phyloP scores from a whole-genome alignment of 1,284 basidiomycete species.

The Phylloporus sp. region DNA sequence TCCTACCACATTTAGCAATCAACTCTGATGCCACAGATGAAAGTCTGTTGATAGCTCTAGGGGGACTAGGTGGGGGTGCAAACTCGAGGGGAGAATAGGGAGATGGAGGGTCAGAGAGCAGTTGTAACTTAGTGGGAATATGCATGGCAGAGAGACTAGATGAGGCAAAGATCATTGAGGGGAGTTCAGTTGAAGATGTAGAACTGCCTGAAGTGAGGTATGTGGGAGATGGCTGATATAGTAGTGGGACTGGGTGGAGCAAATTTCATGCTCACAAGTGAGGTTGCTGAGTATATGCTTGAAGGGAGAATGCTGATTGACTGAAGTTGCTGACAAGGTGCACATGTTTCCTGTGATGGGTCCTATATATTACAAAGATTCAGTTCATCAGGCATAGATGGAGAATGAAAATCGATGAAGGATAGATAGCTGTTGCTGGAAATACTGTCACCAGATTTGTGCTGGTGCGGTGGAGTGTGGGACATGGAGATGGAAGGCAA shows the following conservation, averaged over 20 bases:
- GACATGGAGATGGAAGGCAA: slow-evolving; percentile 38
- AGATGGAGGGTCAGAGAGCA: slow-evolving; percentile 30
- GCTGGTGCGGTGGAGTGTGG: slow-evolving; percentile 15
- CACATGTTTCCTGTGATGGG: not conserved
- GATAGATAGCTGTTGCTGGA: slow-evolving; percentile 44
- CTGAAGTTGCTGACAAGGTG: slow-evolving; percentile 18
- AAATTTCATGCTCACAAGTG: slow-evolving; percentile 36
- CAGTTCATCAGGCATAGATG: slow-evolving; percentile 36
- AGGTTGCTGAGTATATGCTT: slow-evolving; percentile 24
- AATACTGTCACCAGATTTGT: slow-evolving; percentile 15
- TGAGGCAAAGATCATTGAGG: slow-evolving; percentile 34
- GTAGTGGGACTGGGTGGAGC: slow-evolving; percentile 37
- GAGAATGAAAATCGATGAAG: slow-evolving; percentile 61
- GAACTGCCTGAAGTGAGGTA: slow-evolving; percentile 10
- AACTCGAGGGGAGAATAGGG: slow-evolving; percentile 36
- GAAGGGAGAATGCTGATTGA: slow-evolving; percentile 28
- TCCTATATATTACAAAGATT: slow-evolving; percentile 18
- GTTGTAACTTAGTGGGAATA: slow-evolving; percentile 11
- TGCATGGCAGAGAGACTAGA: slow-evolving; percentile 30
- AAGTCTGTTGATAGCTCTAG: slow-evolving; percentile 37
- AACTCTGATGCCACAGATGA: slow-evolving; percentile 46
- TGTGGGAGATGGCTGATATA: slow-evolving; percentile 12
- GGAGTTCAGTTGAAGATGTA: slow-evolving; percentile 25
- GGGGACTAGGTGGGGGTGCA: slow-evolving; percentile 24
- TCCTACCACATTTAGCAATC: slow-evolving; percentile 29